A percentile compares a stretch with the other conserved stretches of the same genome.
These are phyloP conservation scores for Metschnikowia vanudenii DNA, from an alignment of 805 yeast genomes.

Conservation along the genomic window DNA sequence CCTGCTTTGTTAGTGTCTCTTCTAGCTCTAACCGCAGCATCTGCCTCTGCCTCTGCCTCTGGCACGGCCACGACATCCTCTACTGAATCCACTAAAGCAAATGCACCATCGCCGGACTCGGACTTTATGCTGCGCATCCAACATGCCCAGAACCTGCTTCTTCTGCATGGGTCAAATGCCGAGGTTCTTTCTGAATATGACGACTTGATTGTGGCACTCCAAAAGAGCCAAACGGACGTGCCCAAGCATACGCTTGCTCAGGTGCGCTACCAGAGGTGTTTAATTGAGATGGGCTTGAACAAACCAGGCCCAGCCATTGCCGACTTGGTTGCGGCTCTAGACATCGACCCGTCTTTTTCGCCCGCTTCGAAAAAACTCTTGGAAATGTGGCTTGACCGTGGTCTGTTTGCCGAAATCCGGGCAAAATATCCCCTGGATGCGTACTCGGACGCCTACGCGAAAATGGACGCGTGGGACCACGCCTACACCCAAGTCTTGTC, in stretches of 20 bases:
- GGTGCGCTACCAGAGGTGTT: constrained; percentile 57
- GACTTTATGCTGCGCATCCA: constrained; percentile 11
- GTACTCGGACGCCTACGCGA: constrained; percentile 13
- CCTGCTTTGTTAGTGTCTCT: neutral
- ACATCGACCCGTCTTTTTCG: constrained; percentile 37
- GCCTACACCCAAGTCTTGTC: constrained; percentile 15
- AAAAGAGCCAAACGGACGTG: neutral
- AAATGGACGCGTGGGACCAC: constrained; percentile 22
- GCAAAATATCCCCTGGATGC: constrained; percentile 13
- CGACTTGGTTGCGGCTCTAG: constrained; percentile 50
- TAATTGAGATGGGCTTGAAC: constrained; percentile 57
- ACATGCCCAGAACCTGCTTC: constrained; percentile 17
- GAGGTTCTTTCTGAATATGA: constrained; percentile 18
- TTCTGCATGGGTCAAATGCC: constrained; percentile 16
- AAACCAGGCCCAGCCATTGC: constrained; percentile 52
- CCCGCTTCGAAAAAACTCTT: constrained; percentile 51
- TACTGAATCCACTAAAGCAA: too few species aligned
- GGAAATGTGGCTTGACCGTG: constrained; percentile 52
- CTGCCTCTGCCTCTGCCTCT: neutral
- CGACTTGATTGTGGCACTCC: constrained; percentile 13
- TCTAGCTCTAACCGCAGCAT: neutral
- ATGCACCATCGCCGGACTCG: too few species aligned
- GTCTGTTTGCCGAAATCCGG: constrained; percentile 40
- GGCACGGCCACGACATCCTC: too few species aligned
- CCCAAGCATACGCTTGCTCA: constrained; percentile 27